Conservation (phyloP, 805 yeast genomes). For the Ogataea trehalophila region DNA sequence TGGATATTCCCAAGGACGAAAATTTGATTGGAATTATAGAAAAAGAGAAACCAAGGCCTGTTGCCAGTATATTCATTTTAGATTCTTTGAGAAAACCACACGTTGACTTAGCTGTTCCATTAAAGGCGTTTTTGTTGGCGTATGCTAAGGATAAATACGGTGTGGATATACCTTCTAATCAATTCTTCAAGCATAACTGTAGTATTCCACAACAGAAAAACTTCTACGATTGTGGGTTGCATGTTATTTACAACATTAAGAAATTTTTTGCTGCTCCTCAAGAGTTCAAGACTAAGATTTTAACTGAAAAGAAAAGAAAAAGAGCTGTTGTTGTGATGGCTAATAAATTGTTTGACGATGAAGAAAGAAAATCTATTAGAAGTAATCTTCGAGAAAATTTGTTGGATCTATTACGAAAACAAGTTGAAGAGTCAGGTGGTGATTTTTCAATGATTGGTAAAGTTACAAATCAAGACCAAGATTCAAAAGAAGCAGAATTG, state of each 20-base stretch:
- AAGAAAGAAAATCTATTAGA: conserved; percentile 25
- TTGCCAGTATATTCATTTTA: conserved; percentile 51
- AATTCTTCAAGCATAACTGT: conserved; percentile 32
- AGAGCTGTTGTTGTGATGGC: conserved; percentile 6
- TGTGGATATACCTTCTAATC: conserved; percentile 39
- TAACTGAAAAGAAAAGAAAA: conserved; percentile 14
- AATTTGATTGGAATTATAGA: neutral
- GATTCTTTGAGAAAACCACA: conserved; percentile 74
- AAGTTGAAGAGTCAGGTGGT: conserved; percentile 21
- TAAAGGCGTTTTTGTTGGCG: conserved; percentile 54
- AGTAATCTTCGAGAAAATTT: conserved; percentile 19
- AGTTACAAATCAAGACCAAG: conserved; percentile 10
- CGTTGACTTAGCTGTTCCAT: conserved; percentile 43
- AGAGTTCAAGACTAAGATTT: conserved; percentile 32
- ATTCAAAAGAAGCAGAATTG: neutral
- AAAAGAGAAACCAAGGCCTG: conserved; percentile 5
- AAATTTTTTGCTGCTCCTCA: conserved; percentile 49
- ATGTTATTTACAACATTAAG: conserved; percentile 69
- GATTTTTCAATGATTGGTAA: conserved; percentile 23
- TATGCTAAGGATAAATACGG: conserved; percentile 66
- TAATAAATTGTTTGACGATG: conserved; percentile 21
- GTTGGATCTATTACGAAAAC: conserved; percentile 23
- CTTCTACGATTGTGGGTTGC: conserved; percentile 92
- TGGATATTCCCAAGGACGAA: neutral
- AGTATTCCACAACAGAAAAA: conserved; percentile 81